These are phyloP conservation scores for Solanum hybrid DNA, from an alignment of 305 asterid species.

Conservation along the genomic window DNA sequence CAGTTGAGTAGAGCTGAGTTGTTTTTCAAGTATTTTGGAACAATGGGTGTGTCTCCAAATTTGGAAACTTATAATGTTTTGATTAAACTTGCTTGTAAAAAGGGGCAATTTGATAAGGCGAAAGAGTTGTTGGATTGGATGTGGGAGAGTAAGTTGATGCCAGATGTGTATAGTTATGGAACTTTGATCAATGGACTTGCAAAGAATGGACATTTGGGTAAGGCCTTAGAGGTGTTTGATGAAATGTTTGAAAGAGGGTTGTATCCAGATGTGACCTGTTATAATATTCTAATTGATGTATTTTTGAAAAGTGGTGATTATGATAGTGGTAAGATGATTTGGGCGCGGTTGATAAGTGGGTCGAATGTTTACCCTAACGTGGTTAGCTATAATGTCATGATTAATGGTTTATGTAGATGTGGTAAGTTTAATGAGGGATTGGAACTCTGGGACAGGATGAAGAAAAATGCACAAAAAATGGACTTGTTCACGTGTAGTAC, in stretches of 20 bases:
- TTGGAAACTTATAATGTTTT: constrained; percentile 54
- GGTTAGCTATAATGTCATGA: constrained; percentile 65
- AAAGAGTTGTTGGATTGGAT: constrained; percentile 30
- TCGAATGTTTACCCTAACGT: constrained; percentile 56
- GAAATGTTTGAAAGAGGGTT: constrained; percentile 73
- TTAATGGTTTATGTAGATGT: constrained; percentile 79
- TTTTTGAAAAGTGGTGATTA: constrained; percentile 47
- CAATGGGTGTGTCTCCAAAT: constrained; percentile 60
- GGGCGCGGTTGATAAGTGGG: constrained; percentile 55
- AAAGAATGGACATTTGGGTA: constrained; percentile 39
- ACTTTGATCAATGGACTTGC: constrained; percentile 57
- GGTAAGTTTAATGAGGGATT: constrained; percentile 54
- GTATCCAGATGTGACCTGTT: constrained; percentile 62
- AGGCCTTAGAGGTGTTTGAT: constrained; percentile 62
- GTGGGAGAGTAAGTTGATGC: constrained; percentile 42
- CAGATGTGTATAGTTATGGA: constrained; percentile 71
- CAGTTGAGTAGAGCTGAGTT: constrained; percentile 60
- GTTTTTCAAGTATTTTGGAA: constrained; percentile 43
- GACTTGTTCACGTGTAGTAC: constrained; percentile 59
- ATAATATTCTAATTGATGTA: constrained; percentile 70
- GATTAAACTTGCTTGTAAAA: constrained; percentile 54
- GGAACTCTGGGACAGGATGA: constrained; percentile 65
- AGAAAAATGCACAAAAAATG: constrained; percentile 45
- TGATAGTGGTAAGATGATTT: constrained; percentile 38
- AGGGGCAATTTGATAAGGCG: constrained; percentile 46